These are phyloP conservation scores for Naematelia encephala DNA, from an alignment of 768 basidiomycete species.

Conservation along the genomic window DNA sequence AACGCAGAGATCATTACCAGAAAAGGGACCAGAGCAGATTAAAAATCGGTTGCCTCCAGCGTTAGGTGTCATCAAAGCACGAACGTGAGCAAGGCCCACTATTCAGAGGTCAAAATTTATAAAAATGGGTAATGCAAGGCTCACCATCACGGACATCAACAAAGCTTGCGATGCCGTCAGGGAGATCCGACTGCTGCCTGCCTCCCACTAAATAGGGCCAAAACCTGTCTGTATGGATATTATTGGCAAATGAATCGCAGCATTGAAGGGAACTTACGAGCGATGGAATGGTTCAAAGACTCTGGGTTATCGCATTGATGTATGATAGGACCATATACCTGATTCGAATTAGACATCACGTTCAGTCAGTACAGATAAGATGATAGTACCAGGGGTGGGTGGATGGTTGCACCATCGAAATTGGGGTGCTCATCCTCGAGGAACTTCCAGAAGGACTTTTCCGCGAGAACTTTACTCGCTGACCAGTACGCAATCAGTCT, in stretches of 20 bases:
- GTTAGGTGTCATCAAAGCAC: slow-evolving; percentile 56
- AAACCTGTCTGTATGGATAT: slow-evolving; percentile 12
- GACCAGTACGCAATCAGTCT: background rate
- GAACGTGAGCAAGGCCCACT: slow-evolving; percentile 57
- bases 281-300: slow-evolving; percentile 48
- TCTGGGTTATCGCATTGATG: slow-evolving; percentile 50
- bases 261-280: slow-evolving; percentile 7
- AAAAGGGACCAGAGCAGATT: slow-evolving; percentile 45
- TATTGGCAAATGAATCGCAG: background rate
- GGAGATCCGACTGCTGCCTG: slow-evolving; percentile 32
- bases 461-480: slow-evolving; percentile 22
- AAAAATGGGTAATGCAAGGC: background rate
- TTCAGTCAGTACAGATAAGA: slow-evolving; percentile 7
- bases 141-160: slow-evolving; percentile 31
- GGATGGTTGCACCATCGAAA: slow-evolving; percentile 29
- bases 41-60: slow-evolving; percentile 62
- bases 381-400: slow-evolving; percentile 30
- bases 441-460: slow-evolving; percentile 24
- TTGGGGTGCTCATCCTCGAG: slow-evolving; percentile 27
- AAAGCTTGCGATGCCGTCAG: slow-evolving; percentile 27
- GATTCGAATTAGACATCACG: background rate
- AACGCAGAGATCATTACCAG: slow-evolving; percentile 32
- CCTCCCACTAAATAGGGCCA: slow-evolving; percentile 27
- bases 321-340: slow-evolving; percentile 47
- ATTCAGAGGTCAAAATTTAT: slow-evolving; percentile 39